Evolutionary conservation across 176 grass and related monocot genomes (phyloP).

Genomic region (Musa schizocarpa): DNA sequence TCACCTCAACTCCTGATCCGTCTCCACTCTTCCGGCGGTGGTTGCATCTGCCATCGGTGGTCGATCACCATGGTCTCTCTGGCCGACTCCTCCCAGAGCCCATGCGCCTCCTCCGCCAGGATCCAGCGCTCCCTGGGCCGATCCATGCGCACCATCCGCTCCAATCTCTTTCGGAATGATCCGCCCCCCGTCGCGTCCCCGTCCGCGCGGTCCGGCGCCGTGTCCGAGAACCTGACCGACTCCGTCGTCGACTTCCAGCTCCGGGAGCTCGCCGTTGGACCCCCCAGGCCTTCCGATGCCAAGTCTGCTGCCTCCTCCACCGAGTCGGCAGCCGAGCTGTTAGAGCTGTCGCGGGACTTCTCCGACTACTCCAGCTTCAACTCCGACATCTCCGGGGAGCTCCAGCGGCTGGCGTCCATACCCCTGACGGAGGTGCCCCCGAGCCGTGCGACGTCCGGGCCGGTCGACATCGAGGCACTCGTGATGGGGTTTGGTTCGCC

Average conservation of each 20-base stretch:
- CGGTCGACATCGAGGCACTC: slow-evolving; percentile 26
- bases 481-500: slow-evolving; percentile 26
- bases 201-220: background rate
- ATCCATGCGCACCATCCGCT: slow-evolving; percentile 78
- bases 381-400: slow-evolving; percentile 89
- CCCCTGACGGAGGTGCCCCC: slow-evolving; percentile 28
- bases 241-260: slow-evolving; percentile 85
- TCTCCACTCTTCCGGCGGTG: too few species aligned
- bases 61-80: slow-evolving; percentile 62
- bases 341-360: slow-evolving; percentile 77
- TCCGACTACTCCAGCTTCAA: slow-evolving; percentile 71
- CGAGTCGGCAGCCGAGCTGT: slow-evolving; percentile 37
- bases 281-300: slow-evolving; percentile 29
- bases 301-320: slow-evolving; percentile 32
- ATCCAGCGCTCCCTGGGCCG: slow-evolving; percentile 28
- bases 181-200: background rate
- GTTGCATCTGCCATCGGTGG: too few species aligned
- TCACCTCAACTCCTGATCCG: too few species aligned
- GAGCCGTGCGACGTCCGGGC: background rate
- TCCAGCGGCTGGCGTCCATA: slow-evolving; percentile 57
- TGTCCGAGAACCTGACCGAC: slow-evolving; percentile 64
- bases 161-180: slow-evolving; percentile 28
- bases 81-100: slow-evolving; percentile 33
- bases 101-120: slow-evolving; percentile 30
- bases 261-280: slow-evolving; percentile 56